These are phyloP conservation scores for Solanum okadae DNA, from an alignment of 257 asterid species.

Conservation along the genomic window DNA sequence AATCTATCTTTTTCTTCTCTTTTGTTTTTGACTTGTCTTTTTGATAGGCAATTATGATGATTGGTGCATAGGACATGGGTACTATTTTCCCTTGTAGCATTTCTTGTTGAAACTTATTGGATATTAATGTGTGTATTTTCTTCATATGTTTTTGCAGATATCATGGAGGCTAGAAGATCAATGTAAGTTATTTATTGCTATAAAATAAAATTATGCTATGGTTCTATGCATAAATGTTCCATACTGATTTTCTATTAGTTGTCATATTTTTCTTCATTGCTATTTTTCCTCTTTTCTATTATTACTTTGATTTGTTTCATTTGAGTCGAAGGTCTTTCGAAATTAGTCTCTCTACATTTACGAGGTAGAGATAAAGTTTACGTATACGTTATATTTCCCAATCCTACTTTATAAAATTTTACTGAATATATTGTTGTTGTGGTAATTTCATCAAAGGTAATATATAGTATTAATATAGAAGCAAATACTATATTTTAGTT, in stretches of 20 bases:
- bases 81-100: not conserved
- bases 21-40: no score
- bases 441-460: no score
- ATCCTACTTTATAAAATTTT: no score
- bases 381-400: accelerated
- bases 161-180: not conserved
- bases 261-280: no score
- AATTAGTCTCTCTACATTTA: accelerated
- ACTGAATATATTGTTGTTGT: no score
- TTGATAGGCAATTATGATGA: not conserved
- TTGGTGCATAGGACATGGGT: not conserved
- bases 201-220: not conserved
- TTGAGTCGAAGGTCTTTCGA: accelerated
- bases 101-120: not conserved
- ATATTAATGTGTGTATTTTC: not conserved
- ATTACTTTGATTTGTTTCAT: no score
- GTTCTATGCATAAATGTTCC: not conserved
- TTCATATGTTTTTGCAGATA: not conserved
- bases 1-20: not conserved
- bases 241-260: not conserved
- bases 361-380: no score
- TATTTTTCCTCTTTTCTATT: no score
- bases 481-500: not conserved
- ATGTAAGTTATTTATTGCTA: not conserved
- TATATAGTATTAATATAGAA: not conserved